Evolutionary conservation across 352 stramenopile species (phyloP).

Genomic region (Halophytophthora batemanensis): DNA sequence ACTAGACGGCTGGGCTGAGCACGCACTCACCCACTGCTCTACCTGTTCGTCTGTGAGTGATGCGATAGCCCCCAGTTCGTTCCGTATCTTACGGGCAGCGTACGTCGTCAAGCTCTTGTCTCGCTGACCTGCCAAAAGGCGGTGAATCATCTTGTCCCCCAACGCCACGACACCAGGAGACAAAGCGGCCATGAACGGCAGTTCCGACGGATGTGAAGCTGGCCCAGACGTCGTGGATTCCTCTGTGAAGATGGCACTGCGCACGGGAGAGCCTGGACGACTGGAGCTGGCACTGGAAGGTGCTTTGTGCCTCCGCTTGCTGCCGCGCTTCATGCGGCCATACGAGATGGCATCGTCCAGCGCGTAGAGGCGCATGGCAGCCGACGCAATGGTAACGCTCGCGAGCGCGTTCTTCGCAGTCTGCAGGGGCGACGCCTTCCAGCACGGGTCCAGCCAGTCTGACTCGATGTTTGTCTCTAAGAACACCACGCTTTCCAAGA

Average conservation of each 20-base stretch:
- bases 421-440: conserved; percentile 65
- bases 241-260: conserved; percentile 30
- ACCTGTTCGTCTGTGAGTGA: conserved; percentile 56
- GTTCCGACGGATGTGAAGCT: conserved; percentile 34
- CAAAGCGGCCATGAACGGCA: conserved; percentile 49
- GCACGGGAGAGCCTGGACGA: conserved; percentile 27
- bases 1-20: conserved; percentile 16
- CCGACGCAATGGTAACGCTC: conserved; percentile 65
- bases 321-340: conserved; percentile 52
- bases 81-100: conserved; percentile 48
- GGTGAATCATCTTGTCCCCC: conserved; percentile 45
- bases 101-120: conserved; percentile 48
- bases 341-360: conserved; percentile 79
- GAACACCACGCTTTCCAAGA: conserved; percentile 71
- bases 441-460: conserved; percentile 75
- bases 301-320: conserved; percentile 44
- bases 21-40: conserved; percentile 64
- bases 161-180: conserved; percentile 37
- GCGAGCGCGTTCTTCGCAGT: conserved; percentile 56
- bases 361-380: conserved; percentile 70
- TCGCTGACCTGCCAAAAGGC: conserved; percentile 45
- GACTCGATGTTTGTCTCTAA: conserved; percentile 72
- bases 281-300: conserved; percentile 24
- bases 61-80: conserved; percentile 53
- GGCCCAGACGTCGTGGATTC: conserved; percentile 12